Base-by-base conservation (phyloP, 2,329 filamentous ascomycete genomes). In the Teratosphaeria pseudoeucalypti region DNA sequence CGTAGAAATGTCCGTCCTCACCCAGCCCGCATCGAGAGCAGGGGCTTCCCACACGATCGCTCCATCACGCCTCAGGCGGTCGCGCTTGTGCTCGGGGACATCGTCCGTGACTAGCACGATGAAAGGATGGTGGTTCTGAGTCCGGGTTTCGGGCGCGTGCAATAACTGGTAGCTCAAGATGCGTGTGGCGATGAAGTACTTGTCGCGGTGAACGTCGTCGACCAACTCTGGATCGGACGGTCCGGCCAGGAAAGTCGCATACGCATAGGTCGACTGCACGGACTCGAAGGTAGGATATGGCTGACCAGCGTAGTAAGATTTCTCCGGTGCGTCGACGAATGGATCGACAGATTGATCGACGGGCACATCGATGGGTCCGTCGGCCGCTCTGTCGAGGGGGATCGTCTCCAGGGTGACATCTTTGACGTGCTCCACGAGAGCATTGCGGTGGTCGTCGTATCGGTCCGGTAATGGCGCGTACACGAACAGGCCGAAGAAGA, bases 151-250 rank as follows among this genome's bases (percentile, higher is more conserved):
- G 6, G 66, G 66, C 1, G 68, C 66, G 55, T 72, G 69, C 34
- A 72, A 61, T 23, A 72, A 60, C 53, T 71, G 69, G 59, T 71
- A 71, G 12, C 63, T 62, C 3, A 72, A 64, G 6, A 72, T 61
- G 26, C 69, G 70, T 4, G 66, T 66, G 3, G 66, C 67, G 34
- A 68, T 58, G 27, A 71, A 70, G 61, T 71, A 72, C 54, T 66
- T 62, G 57, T 71, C 69, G 32, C 26, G 57, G 14, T 55, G 61
- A 47, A 65, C 62, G 12, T 63, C 59, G 47, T 64, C 63, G 37
- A 59, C 39, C 12, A 39, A 29, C 7, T 64, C 52, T 6, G 54
- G 53, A 43, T 62, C 61, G 10, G 23, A 54, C 6, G 53, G 53
- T 19, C 58, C 57, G 11, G 67, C 64, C 5, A 70, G 59, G 55